Evolutionary conservation across 2,329 filamentous ascomycete species (phyloP), one percentile per base, ranked within the genome.

Genomic region (Hymenotorrendiella dingleyae): DNA sequence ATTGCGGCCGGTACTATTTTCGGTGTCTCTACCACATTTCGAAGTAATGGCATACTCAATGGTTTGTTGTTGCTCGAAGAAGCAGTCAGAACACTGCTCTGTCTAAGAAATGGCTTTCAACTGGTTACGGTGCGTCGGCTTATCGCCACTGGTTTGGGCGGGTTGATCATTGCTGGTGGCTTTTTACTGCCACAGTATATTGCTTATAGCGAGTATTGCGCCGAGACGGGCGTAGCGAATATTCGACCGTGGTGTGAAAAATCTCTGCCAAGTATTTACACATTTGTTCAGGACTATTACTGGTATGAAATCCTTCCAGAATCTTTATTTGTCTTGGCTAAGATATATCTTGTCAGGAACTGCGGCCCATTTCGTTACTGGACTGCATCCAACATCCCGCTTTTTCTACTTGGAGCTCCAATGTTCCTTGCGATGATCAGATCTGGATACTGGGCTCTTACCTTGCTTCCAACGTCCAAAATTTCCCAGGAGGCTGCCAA

Each of bases 321-420:
- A n/a, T n/a, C n/a, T 36, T 21, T 21, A 12, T 36, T 10, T 20
- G 16, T 29, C 16, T 19, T 10, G 19, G 20, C 16, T 21, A 22
- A 17, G 6, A 19, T 36, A 12, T 36, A 14, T 20, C 28, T 49
- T 27, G 27, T 14, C 48, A 95, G 90, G 93, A 82, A 91, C 56
- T 80, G 85, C 40, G 93, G 93, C 0, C 84, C 94, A 53, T 74
- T 97, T 39, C 76, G 76, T 46, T 98, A 98, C 68, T 98, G 93
- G 93, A 94, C 82, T 0, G 50, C 83, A 1, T 79, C 83, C 5
- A 96, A 98, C 59, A 60, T 93, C 8, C 93, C 93, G 0, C 73
- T 98, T 2, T 98, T 98, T 64, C 56, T 90, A 17, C 74, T 98
- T 9, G 90, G 90, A 1, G 65, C 76, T 0, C 93, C 93, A 1